Conservation (phyloP, 1,284 basidiomycete genomes). For the Rhodotorula sp. region DNA sequence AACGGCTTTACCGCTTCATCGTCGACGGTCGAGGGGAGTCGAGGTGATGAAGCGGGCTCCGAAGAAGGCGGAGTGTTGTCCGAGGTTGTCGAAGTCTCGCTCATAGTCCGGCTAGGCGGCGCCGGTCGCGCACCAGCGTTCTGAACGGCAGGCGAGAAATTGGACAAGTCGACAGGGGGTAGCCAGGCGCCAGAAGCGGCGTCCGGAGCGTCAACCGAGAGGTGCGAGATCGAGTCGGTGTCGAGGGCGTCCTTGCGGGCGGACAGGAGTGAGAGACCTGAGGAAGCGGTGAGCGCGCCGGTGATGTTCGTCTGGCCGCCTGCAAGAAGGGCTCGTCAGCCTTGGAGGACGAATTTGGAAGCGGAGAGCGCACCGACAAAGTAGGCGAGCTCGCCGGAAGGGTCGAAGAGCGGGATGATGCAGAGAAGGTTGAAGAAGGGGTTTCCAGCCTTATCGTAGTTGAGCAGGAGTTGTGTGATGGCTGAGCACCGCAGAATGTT, state of each 20-base stretch:
- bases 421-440: conserved; percentile 46
- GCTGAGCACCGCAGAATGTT: background rate
- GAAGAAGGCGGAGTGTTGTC: too few species aligned
- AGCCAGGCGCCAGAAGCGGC: background rate
- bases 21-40: background rate
- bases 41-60: too few species aligned
- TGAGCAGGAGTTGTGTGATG: conserved; percentile 43
- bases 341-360: background rate
- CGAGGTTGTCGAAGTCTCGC: too few species aligned
- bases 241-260: background rate
- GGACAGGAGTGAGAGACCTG: conserved; percentile 4
- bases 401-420: conserved; percentile 44
- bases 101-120: too few species aligned
- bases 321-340: background rate
- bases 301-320: conserved; percentile 35
- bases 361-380: conserved; percentile 25
- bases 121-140: background rate
- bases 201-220: background rate
- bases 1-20: background rate
- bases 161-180: background rate
- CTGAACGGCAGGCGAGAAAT: conserved; percentile 13
- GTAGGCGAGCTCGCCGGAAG: conserved; percentile 40
- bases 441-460: conserved; percentile 43
- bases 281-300: conserved; percentile 18
- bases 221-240: background rate